Evolutionary conservation across 83 land plant genomes (phyloP), one percentile per base, ranked within the genome.

Genomic region (Picea engelmannii): DNA sequence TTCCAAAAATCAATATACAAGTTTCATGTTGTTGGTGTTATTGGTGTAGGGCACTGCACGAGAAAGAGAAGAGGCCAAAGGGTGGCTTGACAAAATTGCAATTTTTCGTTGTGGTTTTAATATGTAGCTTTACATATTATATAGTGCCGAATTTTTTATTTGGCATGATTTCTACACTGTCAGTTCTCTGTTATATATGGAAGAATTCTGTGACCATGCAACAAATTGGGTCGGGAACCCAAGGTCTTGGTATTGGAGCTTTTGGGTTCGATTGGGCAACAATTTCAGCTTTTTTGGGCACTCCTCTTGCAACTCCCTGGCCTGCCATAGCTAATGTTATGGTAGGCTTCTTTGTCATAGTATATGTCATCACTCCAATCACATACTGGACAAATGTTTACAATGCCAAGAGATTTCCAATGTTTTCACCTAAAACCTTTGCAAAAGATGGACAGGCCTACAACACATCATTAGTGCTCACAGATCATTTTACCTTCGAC

Each of bases 241-340:
- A 68, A n/a, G 95, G 95, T 60, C 79, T 91, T 2, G 95, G 95
- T 1, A 31, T 93, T 8, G 92, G 90, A 35, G 80, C 95, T 8
- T 82, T 93, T 73, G 87, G 83, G 9, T 62, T 93, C 6, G 95
- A 91, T 68, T 93, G 95, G 95, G 59, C 89, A 8, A 65, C 88
- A 1, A 84, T 88, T 15, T 80, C 90, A 6, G 78, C 86, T 27
- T 93, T 84, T 82, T 79, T 89, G 11, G 87, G 88, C 4, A 92
- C 89, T 60, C 95, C 94, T 2, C 82, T 93, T 15, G 92, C 86
- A 21, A 81, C 85, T 9, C 95, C 95, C 4, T 88, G 76, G n/a
- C 89, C 89, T 31, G 90, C 94, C 24, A 88, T 91, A 10, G 73
- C 86, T 49, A 91, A 91, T 78, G 78, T 85, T 23, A 82, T 89